Evolutionary conservation across 176 grass and related monocot species (phyloP), one percentile per base, ranked within the genome.

Genomic region (Carex myosuroides): DNA sequence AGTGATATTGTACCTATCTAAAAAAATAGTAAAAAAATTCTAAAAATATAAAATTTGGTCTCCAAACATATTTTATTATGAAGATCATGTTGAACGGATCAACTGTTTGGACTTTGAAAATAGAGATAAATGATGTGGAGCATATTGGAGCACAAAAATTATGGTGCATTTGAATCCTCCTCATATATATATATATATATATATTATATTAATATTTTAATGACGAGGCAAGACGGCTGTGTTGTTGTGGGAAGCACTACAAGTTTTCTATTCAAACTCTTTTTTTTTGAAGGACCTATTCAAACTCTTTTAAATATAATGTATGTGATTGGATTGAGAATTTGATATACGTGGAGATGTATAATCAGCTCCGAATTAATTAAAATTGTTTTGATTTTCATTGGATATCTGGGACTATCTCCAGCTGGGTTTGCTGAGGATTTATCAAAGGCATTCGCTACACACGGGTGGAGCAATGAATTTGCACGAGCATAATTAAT

Each of bases 171-270:
- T n/a, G n/a, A n/a, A n/a, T n/a, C n/a, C n/a, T n/a, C n/a, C n/a
- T n/a, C n/a, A n/a, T n/a, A n/a, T n/a, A n/a, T n/a, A n/a, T n/a
- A n/a, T n/a, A n/a, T n/a, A n/a, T 24, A 24, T 24, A 24, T 24
- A 24, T 26, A 6, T 39, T 39, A 39, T 39, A 39, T 39, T 39
- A 7, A 61, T 63, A 48, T 48, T 14, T 65, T n/a, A 61, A 63
- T 52, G 7, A 50, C 8, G 48, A 46, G 2, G 54, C 77, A 80
- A 20, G 53, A 18, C 29, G 77, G 77, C 57, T 80, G 3, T 60
- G 35, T 48, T 52, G 70, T 61, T 41, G 79, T 81, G 79, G 60
- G 37, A 12, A 81, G 57, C 60, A 81, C 58, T 52, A 41, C 37
- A 41, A 74, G 0, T 42, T 42, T 48, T 55, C 54, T n/a, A 48